A percentile compares a stretch with the other conserved stretches of the same genome.
Conservation (phyloP, 768 basidiomycete genomes). For the Tricholoma bakamatsutake region DNA sequence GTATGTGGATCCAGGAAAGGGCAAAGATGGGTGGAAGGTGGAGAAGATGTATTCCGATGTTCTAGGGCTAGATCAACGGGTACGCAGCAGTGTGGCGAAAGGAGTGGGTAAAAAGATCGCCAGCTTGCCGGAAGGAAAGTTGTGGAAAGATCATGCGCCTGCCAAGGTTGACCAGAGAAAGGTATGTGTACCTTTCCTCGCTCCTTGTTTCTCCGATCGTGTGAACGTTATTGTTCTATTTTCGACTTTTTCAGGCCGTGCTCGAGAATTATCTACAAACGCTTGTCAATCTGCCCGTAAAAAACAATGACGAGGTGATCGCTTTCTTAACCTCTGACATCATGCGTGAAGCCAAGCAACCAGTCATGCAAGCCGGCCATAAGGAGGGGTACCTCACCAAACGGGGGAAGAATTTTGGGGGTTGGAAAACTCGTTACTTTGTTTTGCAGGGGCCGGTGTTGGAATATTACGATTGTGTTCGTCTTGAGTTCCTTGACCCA, state of each 20-base stretch:
- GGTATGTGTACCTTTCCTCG: constrained; percentile 36
- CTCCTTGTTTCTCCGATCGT: not conserved
- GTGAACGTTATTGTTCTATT: not conserved
- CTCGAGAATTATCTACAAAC: constrained; percentile 86
- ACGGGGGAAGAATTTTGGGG: constrained; percentile 95
- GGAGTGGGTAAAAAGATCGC: constrained; percentile 73
- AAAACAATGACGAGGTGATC: constrained; percentile 85
- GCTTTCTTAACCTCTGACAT: constrained; percentile 91
- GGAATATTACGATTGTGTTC: constrained; percentile 93
- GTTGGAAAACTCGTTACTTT: constrained; percentile 96
- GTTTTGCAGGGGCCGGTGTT: constrained; percentile 86
- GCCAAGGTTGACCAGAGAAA: constrained; percentile 96
- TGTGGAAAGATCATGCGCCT: constrained; percentile 97
- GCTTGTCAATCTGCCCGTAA: constrained; percentile 74
- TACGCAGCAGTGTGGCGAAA: constrained; percentile 63
- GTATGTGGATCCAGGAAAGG: constrained; percentile 60
- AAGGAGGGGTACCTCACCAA: constrained; percentile 97
- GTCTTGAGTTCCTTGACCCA: constrained; percentile 27
- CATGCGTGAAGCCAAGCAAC: constrained; percentile 67
- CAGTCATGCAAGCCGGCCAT: constrained; percentile 75
- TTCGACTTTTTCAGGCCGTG: constrained; percentile 40
- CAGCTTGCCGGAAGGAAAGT: constrained; percentile 80
- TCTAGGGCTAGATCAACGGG: constrained; percentile 74
- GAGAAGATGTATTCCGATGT: constrained; percentile 96
- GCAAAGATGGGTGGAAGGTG: constrained; percentile 73